These are phyloP conservation scores for Corrigiola litoralis DNA, from an alignment of 179 eudicot species.

Conservation along the genomic window DNA sequence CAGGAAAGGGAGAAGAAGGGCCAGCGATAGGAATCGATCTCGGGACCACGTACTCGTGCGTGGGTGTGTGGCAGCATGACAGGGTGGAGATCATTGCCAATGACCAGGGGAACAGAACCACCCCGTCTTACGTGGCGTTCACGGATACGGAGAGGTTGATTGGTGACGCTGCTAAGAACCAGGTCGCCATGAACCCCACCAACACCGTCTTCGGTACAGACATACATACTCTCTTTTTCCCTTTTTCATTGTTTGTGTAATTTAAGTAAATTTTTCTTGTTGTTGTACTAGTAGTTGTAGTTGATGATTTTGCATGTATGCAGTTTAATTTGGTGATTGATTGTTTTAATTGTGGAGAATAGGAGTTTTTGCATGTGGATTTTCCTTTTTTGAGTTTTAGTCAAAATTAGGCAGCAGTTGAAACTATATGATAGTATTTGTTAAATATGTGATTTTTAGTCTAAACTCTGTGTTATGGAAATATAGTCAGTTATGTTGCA, in stretches of 20 bases:
- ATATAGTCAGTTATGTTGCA: no score
- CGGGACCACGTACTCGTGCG: conserved; percentile 37
- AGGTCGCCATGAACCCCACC: conserved; percentile 41
- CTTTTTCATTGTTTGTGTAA: not conserved
- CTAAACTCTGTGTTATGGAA: no score
- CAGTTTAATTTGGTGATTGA: not conserved
- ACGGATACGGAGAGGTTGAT: conserved; percentile 39
- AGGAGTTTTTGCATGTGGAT: conserved; percentile 12
- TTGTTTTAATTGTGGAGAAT: no score
- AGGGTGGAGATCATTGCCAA: conserved; percentile 41
- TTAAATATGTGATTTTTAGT: no score
- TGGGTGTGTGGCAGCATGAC: conserved; percentile 44
- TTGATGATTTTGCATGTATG: not conserved
- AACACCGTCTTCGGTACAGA: conserved; percentile 42
- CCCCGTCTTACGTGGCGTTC: conserved; percentile 42
- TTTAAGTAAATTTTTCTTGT: no score
- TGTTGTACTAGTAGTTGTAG: no score
- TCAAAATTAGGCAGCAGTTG: no score
- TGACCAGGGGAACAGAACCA: conserved; percentile 39
- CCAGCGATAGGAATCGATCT: conserved; percentile 42
- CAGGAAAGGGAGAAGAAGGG: conserved; percentile 40
- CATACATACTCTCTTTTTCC: no score
- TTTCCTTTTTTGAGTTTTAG: no score
- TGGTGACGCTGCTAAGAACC: conserved; percentile 43
- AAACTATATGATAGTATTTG: no score